phyloP scores from a whole-genome alignment of 2,329 filamentous ascomycete genomes.

The Coniochaeta sp. region DNA sequence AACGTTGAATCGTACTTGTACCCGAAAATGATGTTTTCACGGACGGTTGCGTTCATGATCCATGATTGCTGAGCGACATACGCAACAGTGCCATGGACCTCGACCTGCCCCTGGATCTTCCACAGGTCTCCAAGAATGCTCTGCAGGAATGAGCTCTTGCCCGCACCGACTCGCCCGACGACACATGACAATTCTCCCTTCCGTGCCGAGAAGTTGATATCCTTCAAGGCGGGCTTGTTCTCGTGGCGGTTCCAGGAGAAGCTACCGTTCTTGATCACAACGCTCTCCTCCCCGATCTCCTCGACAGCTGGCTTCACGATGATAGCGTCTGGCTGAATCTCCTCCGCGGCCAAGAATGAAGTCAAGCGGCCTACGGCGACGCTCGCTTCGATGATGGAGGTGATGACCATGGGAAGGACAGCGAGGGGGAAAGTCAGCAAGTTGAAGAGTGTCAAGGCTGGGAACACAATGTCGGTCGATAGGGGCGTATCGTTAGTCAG shows the following conservation, averaged over 20 bases:
- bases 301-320: conserved; percentile 59
- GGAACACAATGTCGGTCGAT: conserved; percentile 93
- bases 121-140: conserved; percentile 84
- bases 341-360: conserved; percentile 77
- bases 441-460: conserved; percentile 85
- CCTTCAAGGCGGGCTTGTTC: conserved; percentile 60
- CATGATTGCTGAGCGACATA: conserved; percentile 92
- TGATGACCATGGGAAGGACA: conserved; percentile 95
- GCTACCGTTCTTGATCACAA: conserved; percentile 73
- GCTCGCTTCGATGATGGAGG: conserved; percentile 89
- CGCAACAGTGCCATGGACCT: conserved; percentile 73
- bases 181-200: conserved; percentile 93
- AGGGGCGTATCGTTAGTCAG: conserved; percentile 72
- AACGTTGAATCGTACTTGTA: conserved; percentile 90
- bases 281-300: conserved; percentile 75
- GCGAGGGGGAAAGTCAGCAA: conserved; percentile 90
- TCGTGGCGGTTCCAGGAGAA: conserved; percentile 94
- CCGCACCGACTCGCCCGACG: conserved; percentile 87
- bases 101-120: conserved; percentile 78
- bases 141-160: conserved; percentile 89
- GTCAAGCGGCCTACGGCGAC: conserved; percentile 85
- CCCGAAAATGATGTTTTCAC: conserved; percentile 95
- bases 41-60: conserved; percentile 97
- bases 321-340: conserved; percentile 82
- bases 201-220: conserved; percentile 81